phyloP scores from a whole-genome alignment of 345 rosid species.

The Gossypium herbaceum region DNA sequence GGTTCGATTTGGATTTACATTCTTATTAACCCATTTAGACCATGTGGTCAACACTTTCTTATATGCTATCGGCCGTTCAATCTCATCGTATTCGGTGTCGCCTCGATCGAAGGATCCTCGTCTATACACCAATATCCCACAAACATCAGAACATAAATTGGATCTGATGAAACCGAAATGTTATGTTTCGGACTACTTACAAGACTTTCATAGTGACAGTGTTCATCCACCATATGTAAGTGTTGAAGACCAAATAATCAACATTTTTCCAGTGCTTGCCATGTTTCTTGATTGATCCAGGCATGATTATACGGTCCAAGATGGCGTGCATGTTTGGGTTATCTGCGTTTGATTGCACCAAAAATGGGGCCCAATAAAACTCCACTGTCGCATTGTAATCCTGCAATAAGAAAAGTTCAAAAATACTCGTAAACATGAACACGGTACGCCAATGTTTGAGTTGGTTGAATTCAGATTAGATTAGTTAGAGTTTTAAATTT shows the following conservation, averaged over 20 bases:
- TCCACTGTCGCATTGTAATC: conserved; percentile 91
- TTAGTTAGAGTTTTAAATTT: too few species aligned
- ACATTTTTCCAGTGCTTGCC: conserved; percentile 79
- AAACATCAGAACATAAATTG: neutral
- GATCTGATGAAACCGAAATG: neutral
- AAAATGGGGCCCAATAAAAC: conserved; percentile 95
- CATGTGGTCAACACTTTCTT: conserved; percentile 55
- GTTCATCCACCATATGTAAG: conserved; percentile 99
- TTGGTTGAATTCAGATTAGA: too few species aligned
- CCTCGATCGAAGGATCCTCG: conserved; percentile 87
- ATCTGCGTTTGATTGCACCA: conserved; percentile 92
- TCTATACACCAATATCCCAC: conserved; percentile 29
- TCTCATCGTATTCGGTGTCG: conserved; percentile 62
- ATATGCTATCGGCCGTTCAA: conserved; percentile 70
- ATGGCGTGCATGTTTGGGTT: conserved; percentile 71
- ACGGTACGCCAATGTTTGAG: too few species aligned
- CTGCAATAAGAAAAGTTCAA: conserved; percentile 27
- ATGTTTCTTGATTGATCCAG: conserved; percentile 76
- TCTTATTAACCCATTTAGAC: conserved; percentile 75
- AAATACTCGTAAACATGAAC: too few species aligned
- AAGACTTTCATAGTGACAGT: conserved; percentile 66
- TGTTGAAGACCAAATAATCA: conserved; percentile 83
- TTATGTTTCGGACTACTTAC: conserved; percentile 34
- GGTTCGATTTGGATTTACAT: conserved; percentile 65
- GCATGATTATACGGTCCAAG: conserved; percentile 71